Evolutionary conservation across 345 rosid genomes (phyloP).

Genomic region (Pistacia vera): DNA sequence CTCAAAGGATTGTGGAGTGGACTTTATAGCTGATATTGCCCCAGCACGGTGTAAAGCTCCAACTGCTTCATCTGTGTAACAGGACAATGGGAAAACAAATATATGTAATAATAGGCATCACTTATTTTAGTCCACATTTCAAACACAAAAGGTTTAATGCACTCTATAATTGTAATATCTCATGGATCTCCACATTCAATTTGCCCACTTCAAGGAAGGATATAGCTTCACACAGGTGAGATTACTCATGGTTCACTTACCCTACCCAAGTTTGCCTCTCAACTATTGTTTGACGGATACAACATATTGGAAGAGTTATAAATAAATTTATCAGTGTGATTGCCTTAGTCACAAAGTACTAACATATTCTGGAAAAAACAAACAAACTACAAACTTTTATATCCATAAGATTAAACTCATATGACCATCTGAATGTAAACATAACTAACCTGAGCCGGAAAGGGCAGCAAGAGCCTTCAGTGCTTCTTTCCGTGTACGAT

Average conservation of each 20-base stretch:
- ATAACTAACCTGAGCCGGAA: constrained; percentile 55
- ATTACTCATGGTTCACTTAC: background rate
- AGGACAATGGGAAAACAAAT: background rate
- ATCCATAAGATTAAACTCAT: background rate
- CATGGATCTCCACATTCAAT: too few relatives aligned
- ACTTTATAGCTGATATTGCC: constrained; percentile 53
- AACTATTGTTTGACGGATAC: background rate
- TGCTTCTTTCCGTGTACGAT: constrained; percentile 77
- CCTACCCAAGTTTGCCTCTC: background rate
- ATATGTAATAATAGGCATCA: background rate
- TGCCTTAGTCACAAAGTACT: background rate
- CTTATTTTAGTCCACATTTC: background rate
- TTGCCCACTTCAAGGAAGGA: too few relatives aligned
- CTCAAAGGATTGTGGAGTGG: constrained; percentile 55
- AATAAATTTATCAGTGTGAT: background rate
- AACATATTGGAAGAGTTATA: background rate
- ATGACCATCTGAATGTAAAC: background rate
- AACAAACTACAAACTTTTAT: too few relatives aligned
- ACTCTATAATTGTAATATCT: too few relatives aligned
- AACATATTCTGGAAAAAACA: too few relatives aligned
- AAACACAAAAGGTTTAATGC: background rate
- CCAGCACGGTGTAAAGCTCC: constrained; percentile 61
- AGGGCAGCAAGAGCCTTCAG: constrained; percentile 76
- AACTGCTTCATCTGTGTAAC: constrained; percentile 65
- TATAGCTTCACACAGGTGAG: too few relatives aligned